phyloP scores from a whole-genome alignment of 768 basidiomycete species.

The Naganishia kalamii region DNA sequence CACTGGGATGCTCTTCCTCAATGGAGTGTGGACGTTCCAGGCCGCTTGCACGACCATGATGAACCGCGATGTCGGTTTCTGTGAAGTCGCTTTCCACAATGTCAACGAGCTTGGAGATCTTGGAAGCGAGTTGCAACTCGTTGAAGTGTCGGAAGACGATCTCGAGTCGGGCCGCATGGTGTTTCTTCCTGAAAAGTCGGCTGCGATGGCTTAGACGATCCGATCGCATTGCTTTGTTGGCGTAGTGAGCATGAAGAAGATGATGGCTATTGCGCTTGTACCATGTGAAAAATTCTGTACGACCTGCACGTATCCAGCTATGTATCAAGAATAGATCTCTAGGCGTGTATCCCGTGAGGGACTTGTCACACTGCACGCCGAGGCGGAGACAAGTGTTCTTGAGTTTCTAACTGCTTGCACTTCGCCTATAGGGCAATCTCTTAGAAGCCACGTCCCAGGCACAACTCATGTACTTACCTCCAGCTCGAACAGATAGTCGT shows the following conservation, averaged over 20 bases:
- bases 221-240: too few species aligned
- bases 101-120: background rate
- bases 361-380: too few species aligned
- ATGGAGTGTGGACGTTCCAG: background rate
- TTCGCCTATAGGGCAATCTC: too few species aligned
- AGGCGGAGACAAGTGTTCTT: too few species aligned
- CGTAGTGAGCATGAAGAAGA: too few species aligned
- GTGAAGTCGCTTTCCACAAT: background rate
- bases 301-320: too few species aligned
- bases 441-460: too few species aligned
- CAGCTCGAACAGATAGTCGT: constrained; percentile 43
- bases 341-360: too few species aligned
- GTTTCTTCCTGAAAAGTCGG: background rate
- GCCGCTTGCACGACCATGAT: background rate
- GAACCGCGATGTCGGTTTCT: background rate
- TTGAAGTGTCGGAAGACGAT: background rate
- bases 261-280: too few species aligned
- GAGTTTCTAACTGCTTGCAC: background rate
- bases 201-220: background rate
- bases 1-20: constrained; percentile 11
- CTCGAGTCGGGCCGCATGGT: background rate
- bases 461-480: too few species aligned
- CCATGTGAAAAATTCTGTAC: too few species aligned
- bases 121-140: background rate
- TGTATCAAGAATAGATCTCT: too few species aligned